Percentiles rank a stretch among this genome's conserved stretches.
These are phyloP conservation scores for Ceratobasidium sp. DNA, from an alignment of 1,284 basidiomycete genomes.

Conservation along the genomic window DNA sequence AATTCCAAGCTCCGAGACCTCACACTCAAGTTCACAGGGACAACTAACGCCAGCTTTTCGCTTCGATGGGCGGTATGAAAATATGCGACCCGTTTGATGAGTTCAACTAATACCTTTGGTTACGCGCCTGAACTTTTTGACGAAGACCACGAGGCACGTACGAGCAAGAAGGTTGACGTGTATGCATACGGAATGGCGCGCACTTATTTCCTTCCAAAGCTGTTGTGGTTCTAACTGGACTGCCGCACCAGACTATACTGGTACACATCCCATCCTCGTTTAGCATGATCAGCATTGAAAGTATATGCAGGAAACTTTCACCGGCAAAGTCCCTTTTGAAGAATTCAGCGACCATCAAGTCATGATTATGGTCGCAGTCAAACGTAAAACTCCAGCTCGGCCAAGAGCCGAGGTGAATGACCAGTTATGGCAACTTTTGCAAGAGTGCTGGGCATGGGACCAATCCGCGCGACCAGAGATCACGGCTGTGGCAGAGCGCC, in stretches of 20 bases:
- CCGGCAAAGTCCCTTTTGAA: not conserved
- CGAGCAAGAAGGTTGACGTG: not conserved
- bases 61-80: conserved; percentile 6
- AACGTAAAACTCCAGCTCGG: not conserved
- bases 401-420: too few species aligned
- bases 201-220: too few species aligned
- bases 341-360: not conserved
- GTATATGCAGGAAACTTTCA: conserved; percentile 14
- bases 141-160: not conserved
- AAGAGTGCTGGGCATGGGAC: not conserved
- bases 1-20: not conserved
- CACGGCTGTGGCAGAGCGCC: not conserved
- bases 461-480: not conserved
- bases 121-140: not conserved
- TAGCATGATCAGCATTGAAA: too few species aligned
- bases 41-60: not conserved
- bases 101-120: not conserved
- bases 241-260: too few species aligned
- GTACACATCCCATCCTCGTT: too few species aligned
- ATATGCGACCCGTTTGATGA: not conserved
- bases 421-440: not conserved
- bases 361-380: not conserved
- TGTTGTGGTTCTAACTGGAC: too few species aligned
- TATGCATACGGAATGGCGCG: conserved; percentile 26
- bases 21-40: not conserved